Conservation (phyloP, 768 basidiomycete genomes). For the Boletus edulis region DNA sequence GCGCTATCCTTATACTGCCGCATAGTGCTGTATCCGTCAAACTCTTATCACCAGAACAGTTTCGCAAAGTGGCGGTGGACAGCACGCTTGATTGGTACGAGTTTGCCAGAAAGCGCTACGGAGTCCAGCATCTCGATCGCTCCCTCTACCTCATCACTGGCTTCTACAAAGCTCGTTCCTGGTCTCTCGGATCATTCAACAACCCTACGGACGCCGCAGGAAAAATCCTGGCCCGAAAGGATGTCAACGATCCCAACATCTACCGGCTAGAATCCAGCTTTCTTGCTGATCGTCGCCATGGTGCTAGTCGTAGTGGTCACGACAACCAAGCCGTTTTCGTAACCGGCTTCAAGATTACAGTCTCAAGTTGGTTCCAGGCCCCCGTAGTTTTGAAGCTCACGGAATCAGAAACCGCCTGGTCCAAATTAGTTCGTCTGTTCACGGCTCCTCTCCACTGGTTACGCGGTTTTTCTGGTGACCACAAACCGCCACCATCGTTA, state of each 20-base stretch:
- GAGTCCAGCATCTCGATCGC: not conserved
- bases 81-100: not conserved
- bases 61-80: not conserved
- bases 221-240: not conserved
- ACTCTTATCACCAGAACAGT: not conserved
- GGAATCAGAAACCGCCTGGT: not conserved
- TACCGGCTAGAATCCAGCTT: not conserved
- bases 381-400: not conserved
- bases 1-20: not conserved
- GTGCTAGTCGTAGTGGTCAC: not conserved
- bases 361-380: not conserved
- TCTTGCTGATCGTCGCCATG: not conserved
- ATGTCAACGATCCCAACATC: not conserved
- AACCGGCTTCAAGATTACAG: not conserved
- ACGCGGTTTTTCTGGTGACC: not conserved
- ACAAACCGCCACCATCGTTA: not conserved
- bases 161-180: not conserved
- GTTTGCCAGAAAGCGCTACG: not conserved
- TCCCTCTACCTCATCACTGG: constrained; percentile 4
- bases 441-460: not conserved
- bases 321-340: not conserved
- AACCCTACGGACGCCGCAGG: not conserved
- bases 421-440: not conserved
- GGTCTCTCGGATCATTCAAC: not conserved
- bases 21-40: not conserved